phyloP scores from a whole-genome alignment of 2,329 filamentous ascomycete species.

The Microcyclosporella mali region DNA sequence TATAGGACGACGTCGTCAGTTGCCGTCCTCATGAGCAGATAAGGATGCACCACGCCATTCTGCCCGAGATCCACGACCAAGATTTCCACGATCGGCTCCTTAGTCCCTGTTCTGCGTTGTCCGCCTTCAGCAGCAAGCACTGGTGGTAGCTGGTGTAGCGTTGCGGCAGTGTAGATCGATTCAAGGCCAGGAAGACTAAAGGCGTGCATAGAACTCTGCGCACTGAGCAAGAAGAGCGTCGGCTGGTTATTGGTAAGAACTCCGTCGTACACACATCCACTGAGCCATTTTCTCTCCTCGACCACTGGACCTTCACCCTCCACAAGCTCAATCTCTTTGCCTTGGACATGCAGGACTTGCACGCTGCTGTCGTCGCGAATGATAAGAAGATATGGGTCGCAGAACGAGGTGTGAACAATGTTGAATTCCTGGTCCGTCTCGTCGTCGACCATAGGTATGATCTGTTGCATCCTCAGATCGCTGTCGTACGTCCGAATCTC shows the following conservation, averaged over 20 bases:
- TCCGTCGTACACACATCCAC: constrained; percentile 74
- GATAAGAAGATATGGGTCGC: constrained; percentile 78
- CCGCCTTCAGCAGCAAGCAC: constrained; percentile 66
- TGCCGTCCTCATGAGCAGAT: constrained; percentile 73
- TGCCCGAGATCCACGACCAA: constrained; percentile 82
- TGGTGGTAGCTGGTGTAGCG: constrained; percentile 70
- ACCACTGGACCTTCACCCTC: constrained; percentile 58
- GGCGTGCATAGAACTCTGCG: constrained; percentile 64
- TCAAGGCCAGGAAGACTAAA: constrained; percentile 71
- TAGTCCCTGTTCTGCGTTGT: constrained; percentile 62
- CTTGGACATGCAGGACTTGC: constrained; percentile 65
- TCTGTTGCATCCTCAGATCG: constrained; percentile 85
- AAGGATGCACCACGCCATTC: constrained; percentile 60
- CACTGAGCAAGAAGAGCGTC: constrained; percentile 70
- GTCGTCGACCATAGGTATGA: constrained; percentile 87
- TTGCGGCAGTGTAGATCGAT: constrained; percentile 68
- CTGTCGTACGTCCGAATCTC: constrained; percentile 89
- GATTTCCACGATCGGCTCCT: constrained; percentile 71
- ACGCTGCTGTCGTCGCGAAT: constrained; percentile 77
- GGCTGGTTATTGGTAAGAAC: constrained; percentile 50
- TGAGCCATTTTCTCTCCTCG: constrained; percentile 63
- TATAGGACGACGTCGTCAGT: constrained; percentile 84
- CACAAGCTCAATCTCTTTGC: constrained; percentile 58
- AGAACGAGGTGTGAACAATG: constrained; percentile 74
- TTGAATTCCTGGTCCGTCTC: constrained; percentile 75